Evolutionary conservation across 208 protist genomes (phyloP), one percentile per base, ranked within the genome.

Genomic region (Blechomonas ayalai): DNA sequence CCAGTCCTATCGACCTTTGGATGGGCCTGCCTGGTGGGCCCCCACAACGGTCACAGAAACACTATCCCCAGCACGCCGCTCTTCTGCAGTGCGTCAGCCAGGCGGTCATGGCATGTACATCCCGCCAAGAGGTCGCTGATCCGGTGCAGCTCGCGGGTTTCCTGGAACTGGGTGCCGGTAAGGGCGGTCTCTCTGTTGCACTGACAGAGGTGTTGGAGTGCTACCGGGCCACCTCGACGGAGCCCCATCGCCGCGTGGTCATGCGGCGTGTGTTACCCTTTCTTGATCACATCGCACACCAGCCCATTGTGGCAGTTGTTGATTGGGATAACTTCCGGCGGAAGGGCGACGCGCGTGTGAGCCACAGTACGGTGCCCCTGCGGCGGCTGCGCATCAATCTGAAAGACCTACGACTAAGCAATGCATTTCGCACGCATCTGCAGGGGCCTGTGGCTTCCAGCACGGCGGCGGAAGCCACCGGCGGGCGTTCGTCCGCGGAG

Each of bases 161-260:
- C 39, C 7, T 90, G 15, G 81, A 90, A 54, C 61, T 85, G 13
- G 81, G 81, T 15, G 81, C 81, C 10, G 81, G 81, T 24, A 90
- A 90, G 42, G 81, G 73, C 2, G 73, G 81, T 10, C 73, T 90
- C 27, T 66, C 71, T 9, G 52, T 82, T 7, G 72, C 81, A 29
- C 40, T 90, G 45, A 75, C 80, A 49, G 55, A 73, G 15, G 55
- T 62, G 26, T 40, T 85, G 32, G 22, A 56, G 3, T 39, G 48
- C 10, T 47, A 48, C 29, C 16, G 42, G 3, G 16, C 25, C 12
- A 12, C 10, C 15, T 1, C 15, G 10, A 19, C 32, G n/a, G 23
- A 20, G 29, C 33, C 31, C n/a, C 31, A 6, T n/a, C 15, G 18
- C 25, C 28, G 13, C 6, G 27, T 2, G 4, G 22, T 4, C 35